These are phyloP conservation scores for slime mould (Dictyostelium discoideum) DNA, from an alignment of 78 protist species.

Conservation along the genomic window DNA sequence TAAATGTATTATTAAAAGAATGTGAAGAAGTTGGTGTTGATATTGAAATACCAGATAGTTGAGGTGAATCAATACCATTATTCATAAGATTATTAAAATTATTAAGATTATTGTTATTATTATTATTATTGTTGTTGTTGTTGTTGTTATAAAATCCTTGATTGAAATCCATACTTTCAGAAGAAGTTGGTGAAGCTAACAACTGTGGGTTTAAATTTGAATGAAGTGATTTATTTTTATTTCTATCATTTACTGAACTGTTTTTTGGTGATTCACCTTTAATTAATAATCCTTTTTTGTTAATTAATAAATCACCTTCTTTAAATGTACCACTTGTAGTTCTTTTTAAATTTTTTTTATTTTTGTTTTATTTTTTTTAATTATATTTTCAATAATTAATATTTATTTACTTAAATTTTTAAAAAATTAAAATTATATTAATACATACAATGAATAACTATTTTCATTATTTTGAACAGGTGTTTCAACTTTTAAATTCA, in stretches of 20 bases:
- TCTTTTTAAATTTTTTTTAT: too few relatives aligned
- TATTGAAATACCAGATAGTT: constrained; percentile 2
- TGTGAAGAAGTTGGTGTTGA: neutral
- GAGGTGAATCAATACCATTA: neutral
- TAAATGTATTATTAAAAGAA: neutral
- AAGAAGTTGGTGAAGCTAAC: neutral
- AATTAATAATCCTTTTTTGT: constrained; percentile 62
- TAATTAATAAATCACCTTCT: constrained; percentile 78
- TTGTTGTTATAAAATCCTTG: neutral
- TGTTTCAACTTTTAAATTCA: constrained; percentile 2
- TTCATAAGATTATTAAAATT: neutral
- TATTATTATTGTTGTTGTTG: neutral
- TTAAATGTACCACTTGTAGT: constrained; percentile 79
- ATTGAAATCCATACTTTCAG: neutral
- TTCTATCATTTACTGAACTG: constrained; percentile 21
- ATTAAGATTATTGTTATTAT: neutral
- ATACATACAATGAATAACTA: neutral
- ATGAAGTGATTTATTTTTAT: constrained; percentile 13
- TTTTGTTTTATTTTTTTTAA: too few relatives aligned
- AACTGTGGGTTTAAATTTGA: constrained; percentile 10
- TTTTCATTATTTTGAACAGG: neutral
- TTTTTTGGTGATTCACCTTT: constrained; percentile 75
- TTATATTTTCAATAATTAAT: neutral
- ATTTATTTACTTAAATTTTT: too few relatives aligned
- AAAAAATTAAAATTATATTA: neutral